A percentile compares a stretch with the other conserved stretches of the same genome.
Evolutionary conservation across 2,329 filamentous ascomycete species (phyloP).

Genomic region (Tolypocladium tropicale): DNA sequence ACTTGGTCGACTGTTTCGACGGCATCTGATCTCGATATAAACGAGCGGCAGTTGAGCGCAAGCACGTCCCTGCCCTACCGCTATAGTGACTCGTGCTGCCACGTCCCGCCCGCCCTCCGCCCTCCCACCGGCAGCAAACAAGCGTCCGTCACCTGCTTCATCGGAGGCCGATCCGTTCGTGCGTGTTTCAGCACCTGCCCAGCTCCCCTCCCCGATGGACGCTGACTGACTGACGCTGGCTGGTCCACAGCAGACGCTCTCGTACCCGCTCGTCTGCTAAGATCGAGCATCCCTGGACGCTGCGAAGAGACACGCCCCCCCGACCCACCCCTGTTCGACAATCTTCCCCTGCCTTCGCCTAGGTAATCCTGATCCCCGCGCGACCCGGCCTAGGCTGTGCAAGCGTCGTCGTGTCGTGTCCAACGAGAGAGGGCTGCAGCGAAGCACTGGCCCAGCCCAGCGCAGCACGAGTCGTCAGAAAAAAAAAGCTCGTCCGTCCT

Average conservation of each 20-base stretch:
- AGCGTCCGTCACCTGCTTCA: background rate
- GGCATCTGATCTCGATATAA: slow-evolving; percentile 1
- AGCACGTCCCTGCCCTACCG: background rate
- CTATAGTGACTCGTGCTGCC: no score
- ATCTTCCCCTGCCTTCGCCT: slow-evolving; percentile 21
- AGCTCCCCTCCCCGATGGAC: background rate
- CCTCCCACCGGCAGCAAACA: background rate
- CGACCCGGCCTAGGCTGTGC: slow-evolving; percentile 13
- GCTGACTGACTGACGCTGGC: background rate
- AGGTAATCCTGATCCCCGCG: slow-evolving; percentile 12
- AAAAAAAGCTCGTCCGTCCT: slow-evolving; percentile 26
- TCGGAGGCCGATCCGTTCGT: slow-evolving; percentile 1
- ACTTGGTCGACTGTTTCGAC: slow-evolving; percentile 1
- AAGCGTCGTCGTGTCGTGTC: slow-evolving; percentile 9
- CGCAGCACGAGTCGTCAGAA: slow-evolving; percentile 12
- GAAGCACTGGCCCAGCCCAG: slow-evolving; percentile 10
- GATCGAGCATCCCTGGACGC: slow-evolving; percentile 5
- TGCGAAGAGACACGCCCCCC: slow-evolving; percentile 9
- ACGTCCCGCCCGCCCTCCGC: background rate
- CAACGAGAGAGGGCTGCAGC: slow-evolving; percentile 10
- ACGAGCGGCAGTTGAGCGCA: background rate
- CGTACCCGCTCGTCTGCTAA: background rate
- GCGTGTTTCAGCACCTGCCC: background rate
- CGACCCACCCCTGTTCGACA: slow-evolving; percentile 16
- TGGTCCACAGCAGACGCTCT: background rate